Evolutionary conservation across 1,139 yeast genomes (phyloP), one percentile per base, ranked within the genome.

Genomic region (Yamadazyma atmosphaerica): DNA sequence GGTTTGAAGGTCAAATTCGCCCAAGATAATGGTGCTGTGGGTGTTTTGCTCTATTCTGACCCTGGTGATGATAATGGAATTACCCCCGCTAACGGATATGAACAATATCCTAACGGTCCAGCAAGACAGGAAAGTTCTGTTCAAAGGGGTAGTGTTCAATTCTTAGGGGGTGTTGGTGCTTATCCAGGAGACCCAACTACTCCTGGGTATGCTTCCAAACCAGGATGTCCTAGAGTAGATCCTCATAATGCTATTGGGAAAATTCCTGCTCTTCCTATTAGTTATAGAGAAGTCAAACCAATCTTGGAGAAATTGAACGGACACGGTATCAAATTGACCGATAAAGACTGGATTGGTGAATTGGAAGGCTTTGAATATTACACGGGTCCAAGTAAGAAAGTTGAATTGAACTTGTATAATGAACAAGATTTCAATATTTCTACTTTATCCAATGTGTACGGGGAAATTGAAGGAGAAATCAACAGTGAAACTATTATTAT

Each of bases 141-240:
- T 28, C 92, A 86, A 65, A 74, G 96, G 54, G 96, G 96, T 1
- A 81, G 90, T 42, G 92, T 83, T 3, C 86, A 82, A 59, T 88
- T 83, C 54, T 66, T 88, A 38, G 85, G 95, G 2, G 76, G 75
- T 34, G 65, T 72, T 4, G 72, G 71, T 9, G 55, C 69, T 12
- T 59, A 72, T 32, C 95, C 96, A 1, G 96, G 96, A 35, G 96
- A 89, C 55, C 96, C 96, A 30, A 81, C 95, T 2, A 84, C 95
- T 3, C 95, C 95, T 15, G 92, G 92, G 0, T 81, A 79, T 51
- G 81, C 94, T 4, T 81, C 88, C 31, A 81, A 78, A 44, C 72
- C 78, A 2, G 81, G 71, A 16, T 72, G 54, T n/a, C 66, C 60
- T 29, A 63, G 77, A 39, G 44, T 60, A 39, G 75, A 69, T 36